Conservation (phyloP, 306 rosid genomes). For the Comarum palustre region DNA sequence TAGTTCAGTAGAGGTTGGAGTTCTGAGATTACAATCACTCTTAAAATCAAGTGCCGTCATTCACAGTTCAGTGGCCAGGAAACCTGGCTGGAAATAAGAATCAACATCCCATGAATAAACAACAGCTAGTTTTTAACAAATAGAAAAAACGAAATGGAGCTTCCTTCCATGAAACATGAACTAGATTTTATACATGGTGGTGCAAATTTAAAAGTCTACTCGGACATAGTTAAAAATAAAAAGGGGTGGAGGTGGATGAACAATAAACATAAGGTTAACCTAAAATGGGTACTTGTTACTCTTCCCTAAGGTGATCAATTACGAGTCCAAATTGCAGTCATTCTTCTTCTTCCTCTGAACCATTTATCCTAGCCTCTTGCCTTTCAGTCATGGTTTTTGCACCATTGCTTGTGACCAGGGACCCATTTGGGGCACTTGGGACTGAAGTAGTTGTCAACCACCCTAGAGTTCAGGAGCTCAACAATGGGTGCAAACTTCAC, state of each 20-base stretch:
- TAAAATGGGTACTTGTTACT: constrained; percentile 27
- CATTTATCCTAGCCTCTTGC: not conserved
- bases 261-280: constrained; percentile 31
- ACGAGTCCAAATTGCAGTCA: not conserved
- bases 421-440: constrained; percentile 88
- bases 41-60: constrained; percentile 22
- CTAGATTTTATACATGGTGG: constrained; percentile 58
- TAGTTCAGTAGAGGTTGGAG: constrained; percentile 18
- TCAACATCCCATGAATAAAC: constrained; percentile 30
- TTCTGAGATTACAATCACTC: constrained; percentile 8
- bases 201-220: constrained; percentile 40
- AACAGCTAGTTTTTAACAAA: constrained; percentile 5
- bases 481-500: constrained; percentile 78
- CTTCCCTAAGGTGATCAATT: constrained; percentile 25
- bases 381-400: constrained; percentile 39
- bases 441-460: constrained; percentile 51
- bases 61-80: constrained; percentile 30
- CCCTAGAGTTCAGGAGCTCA: constrained; percentile 71
- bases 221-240: constrained; percentile 17
- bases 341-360: not conserved
- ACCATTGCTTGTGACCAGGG: constrained; percentile 76
- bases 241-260: constrained; percentile 1
- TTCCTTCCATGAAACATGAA: constrained; percentile 49
- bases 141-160: constrained; percentile 13
- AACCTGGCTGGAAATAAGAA: constrained; percentile 40